phyloP scores from a whole-genome alignment of 129 eudicot genomes.

The Sambucus nigra region DNA sequence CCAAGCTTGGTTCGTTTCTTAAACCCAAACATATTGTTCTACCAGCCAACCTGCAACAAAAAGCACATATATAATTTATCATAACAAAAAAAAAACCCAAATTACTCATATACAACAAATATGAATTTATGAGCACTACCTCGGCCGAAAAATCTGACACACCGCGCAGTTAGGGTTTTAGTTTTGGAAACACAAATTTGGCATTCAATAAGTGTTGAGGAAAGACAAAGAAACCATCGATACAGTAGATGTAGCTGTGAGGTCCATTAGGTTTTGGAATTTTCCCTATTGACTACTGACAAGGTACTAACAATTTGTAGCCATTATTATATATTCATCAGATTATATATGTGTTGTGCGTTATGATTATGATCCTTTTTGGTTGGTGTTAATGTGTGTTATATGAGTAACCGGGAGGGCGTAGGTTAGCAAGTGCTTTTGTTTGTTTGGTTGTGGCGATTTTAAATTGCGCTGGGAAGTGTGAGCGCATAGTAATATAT shows the following conservation, averaged over 20 bases:
- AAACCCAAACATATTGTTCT: slow-evolving; percentile 66
- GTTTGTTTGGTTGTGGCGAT: background rate
- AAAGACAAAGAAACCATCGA: background rate
- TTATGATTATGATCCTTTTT: background rate
- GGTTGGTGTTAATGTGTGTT: background rate
- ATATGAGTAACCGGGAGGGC: background rate
- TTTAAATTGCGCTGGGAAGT: background rate
- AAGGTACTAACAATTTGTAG: too few species aligned
- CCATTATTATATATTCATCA: background rate
- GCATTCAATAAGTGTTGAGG: background rate
- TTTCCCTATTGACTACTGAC: too few species aligned
- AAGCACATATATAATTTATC: background rate
- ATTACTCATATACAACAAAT: background rate
- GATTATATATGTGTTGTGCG: background rate
- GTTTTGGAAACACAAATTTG: background rate
- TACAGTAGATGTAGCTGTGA: background rate
- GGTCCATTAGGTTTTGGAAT: background rate
- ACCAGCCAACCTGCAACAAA: slow-evolving; percentile 1
- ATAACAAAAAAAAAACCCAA: background rate
- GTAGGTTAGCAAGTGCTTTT: slow-evolving; percentile 10
- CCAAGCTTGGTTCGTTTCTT: slow-evolving; percentile 87
- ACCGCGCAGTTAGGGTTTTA: background rate
- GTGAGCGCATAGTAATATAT: slow-evolving; percentile 2
- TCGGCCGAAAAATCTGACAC: background rate
- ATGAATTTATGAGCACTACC: background rate